Evolutionary conservation across 768 basidiomycete genomes (phyloP).

Genomic region (Naganishia onofrii): DNA sequence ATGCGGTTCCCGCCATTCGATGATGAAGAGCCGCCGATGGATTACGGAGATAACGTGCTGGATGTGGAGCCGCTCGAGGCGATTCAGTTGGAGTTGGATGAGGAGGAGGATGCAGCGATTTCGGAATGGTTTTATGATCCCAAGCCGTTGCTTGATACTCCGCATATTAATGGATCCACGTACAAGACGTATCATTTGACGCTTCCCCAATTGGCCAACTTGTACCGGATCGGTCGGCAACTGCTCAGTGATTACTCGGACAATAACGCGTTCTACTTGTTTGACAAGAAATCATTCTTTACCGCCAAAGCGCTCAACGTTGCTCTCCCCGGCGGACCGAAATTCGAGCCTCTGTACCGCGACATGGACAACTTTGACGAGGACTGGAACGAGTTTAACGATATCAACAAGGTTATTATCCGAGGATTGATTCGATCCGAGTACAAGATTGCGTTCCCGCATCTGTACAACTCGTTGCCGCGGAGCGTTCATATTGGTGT

Average conservation of each 20-base stretch:
- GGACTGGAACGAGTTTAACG: constrained; percentile 99
- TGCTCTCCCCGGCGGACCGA: constrained; percentile 80
- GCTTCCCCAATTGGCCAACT: constrained; percentile 91
- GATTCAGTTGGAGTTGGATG: constrained; percentile 91
- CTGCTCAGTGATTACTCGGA: constrained; percentile 91
- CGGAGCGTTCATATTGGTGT: constrained; percentile 85
- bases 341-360: constrained; percentile 91
- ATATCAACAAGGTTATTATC: constrained; percentile 99
- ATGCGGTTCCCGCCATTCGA: constrained; percentile 99
- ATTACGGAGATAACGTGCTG: constrained; percentile 97
- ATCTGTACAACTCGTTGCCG: constrained; percentile 95
- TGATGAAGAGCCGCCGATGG: constrained; percentile 96
- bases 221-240: constrained; percentile 91
- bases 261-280: constrained; percentile 83
- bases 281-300: constrained; percentile 97
- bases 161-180: constrained; percentile 85
- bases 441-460: constrained; percentile 98
- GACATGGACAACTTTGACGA: constrained; percentile 98
- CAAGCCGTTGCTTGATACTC: constrained; percentile 84
- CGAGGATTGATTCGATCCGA: constrained; percentile 97
- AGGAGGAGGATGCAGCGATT: constrained; percentile 85
- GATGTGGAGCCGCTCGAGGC: constrained; percentile 97
- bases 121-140: constrained; percentile 99
- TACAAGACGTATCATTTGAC: constrained; percentile 91
- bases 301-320: constrained; percentile 69